Conservation (phyloP, 164 flowering plant genomes). For the Aristolochia californica region DNA sequence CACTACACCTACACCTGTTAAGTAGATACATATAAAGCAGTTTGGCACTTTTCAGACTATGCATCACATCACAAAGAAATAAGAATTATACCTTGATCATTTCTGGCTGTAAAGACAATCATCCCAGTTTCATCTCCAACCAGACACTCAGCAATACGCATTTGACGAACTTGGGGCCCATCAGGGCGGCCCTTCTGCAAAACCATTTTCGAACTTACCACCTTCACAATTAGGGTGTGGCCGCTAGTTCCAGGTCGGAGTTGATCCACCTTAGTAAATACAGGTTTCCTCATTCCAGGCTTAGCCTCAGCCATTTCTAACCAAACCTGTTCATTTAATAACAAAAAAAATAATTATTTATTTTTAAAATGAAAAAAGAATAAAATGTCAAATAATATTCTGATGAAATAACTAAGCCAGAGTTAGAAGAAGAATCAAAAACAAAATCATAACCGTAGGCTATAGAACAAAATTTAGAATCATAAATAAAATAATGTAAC, state of each 20-base stretch:
- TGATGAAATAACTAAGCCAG: no score
- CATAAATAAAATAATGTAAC: no score
- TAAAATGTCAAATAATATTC: no score
- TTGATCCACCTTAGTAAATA: conserved; percentile 44
- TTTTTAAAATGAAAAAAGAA: no score
- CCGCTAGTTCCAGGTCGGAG: conserved; percentile 54
- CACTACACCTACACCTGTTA: neutral
- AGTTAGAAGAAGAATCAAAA: no score
- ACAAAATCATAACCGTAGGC: no score
- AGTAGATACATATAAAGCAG: neutral
- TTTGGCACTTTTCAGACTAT: neutral
- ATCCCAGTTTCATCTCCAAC: conserved; percentile 59
- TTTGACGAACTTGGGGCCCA: conserved; percentile 41
- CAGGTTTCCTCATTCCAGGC: conserved; percentile 47
- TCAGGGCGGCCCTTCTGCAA: conserved; percentile 45
- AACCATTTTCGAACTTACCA: conserved; percentile 39
- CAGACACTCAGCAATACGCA: conserved; percentile 51
- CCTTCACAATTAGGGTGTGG: conserved; percentile 43
- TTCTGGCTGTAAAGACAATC: conserved; percentile 49
- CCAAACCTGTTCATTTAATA: neutral
- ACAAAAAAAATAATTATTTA: no score
- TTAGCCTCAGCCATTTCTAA: conserved; percentile 42
- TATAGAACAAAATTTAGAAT: no score
- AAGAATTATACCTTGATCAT: conserved; percentile 46
- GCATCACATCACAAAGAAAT: neutral